phyloP scores from a whole-genome alignment of 371 early-diverging fungal genomes.

The Rhizomucor miehei region DNA sequence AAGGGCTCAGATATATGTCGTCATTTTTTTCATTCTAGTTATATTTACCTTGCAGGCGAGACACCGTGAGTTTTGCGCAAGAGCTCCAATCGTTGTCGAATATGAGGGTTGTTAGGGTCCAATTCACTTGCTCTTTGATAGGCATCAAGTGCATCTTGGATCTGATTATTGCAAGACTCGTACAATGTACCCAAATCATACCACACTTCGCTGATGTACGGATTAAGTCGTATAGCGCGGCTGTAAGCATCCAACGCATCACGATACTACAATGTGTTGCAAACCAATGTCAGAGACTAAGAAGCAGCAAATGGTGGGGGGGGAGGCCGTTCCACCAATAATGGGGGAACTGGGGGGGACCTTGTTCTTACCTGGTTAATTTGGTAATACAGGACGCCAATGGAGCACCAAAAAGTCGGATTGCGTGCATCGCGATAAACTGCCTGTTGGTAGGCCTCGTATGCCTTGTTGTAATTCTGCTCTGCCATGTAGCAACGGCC shows the following conservation, averaged over 20 bases:
- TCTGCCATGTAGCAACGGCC: conserved; percentile 97
- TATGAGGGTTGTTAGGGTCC: conserved; percentile 26
- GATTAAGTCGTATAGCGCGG: conserved; percentile 91
- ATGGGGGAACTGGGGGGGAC: neutral
- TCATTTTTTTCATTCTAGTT: neutral
- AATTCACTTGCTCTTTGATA: conserved; percentile 75
- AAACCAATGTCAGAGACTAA: too few species aligned
- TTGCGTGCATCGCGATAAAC: conserved; percentile 93
- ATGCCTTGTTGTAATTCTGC: conserved; percentile 92
- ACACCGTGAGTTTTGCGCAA: conserved; percentile 8
- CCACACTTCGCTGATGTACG: conserved; percentile 97
- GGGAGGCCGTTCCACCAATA: neutral
- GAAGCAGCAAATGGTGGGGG: too few species aligned
- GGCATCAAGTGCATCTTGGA: conserved; percentile 95
- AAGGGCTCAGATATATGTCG: neutral
- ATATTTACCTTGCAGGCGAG: conserved; percentile 2
- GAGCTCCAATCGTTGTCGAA: conserved; percentile 72
- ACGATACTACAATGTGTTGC: conserved; percentile 49
- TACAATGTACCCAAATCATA: conserved; percentile 93
- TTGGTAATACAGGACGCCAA: conserved; percentile 96
- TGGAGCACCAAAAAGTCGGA: conserved; percentile 98
- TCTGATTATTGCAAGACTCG: conserved; percentile 97
- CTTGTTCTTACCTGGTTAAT: conserved; percentile 66
- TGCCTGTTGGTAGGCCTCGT: conserved; percentile 97
- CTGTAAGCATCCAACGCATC: conserved; percentile 98